A percentile compares a stretch with the other conserved stretches of the same genome.
phyloP scores from a whole-genome alignment of 2,329 filamentous ascomycete species.

The Raffaelea albimanens region DNA sequence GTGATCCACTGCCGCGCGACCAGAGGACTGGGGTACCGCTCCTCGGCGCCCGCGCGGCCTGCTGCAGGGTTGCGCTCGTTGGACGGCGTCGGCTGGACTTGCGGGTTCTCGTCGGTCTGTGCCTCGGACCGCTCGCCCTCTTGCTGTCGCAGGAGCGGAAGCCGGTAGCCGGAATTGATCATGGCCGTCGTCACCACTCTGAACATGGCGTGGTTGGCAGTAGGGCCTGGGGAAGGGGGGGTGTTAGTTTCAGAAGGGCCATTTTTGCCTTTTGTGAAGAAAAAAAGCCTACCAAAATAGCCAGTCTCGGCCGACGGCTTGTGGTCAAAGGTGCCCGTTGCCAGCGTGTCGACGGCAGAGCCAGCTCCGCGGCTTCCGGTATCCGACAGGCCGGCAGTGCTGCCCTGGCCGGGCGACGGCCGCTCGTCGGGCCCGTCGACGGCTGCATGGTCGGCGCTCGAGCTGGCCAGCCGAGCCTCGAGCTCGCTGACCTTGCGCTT shows the following conservation, averaged over 20 bases:
- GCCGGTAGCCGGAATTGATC: conserved; percentile 15
- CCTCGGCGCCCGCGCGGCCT: background rate
- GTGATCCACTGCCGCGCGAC: conserved; percentile 14
- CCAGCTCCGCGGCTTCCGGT: conserved; percentile 9
- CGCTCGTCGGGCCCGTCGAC: background rate
- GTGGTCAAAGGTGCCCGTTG: conserved; percentile 20
- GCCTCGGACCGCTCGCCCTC: background rate
- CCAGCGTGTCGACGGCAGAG: conserved; percentile 18
- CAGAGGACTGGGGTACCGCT: conserved; percentile 11
- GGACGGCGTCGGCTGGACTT: background rate
- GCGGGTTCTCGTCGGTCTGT: background rate
- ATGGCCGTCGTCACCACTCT: conserved; percentile 17
- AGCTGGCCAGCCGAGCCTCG: conserved; percentile 12
- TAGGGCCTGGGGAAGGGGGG: conserved; percentile 14
- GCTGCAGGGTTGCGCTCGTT: background rate
- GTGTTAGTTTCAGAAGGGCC: too few relatives aligned
- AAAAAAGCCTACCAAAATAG: conserved; percentile 10
- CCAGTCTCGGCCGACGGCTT: conserved; percentile 16
- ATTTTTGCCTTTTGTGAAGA: background rate
- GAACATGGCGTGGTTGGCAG: conserved; percentile 22
- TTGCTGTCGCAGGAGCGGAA: conserved; percentile 3
- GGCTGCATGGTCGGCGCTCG: background rate
- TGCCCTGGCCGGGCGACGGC: background rate
- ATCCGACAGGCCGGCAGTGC: background rate
- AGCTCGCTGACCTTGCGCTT: conserved; percentile 13